Evolutionary conservation across 208 protist species (phyloP).

Genomic region (Trypanosoma cruzi): DNA sequence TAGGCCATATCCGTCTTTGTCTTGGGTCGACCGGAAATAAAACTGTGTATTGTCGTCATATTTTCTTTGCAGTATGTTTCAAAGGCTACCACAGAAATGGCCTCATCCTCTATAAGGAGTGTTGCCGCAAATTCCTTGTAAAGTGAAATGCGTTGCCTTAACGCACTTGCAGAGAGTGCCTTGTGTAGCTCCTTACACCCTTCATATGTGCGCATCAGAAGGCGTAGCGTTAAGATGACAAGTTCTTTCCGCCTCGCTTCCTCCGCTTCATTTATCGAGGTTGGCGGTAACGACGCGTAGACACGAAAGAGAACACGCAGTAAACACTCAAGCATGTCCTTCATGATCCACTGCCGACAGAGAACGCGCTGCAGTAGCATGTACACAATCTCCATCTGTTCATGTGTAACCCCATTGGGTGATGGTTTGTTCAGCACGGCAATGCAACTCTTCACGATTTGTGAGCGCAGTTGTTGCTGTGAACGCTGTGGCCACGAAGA

Average conservation of each 20-base stretch:
- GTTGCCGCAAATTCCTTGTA: conserved; percentile 65
- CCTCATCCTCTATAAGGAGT: conserved; percentile 40
- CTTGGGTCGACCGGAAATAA: conserved; percentile 74
- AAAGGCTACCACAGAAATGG: conserved; percentile 48
- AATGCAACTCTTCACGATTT: conserved; percentile 78
- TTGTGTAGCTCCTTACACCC: conserved; percentile 71
- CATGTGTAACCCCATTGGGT: conserved; percentile 47
- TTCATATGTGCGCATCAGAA: conserved; percentile 60
- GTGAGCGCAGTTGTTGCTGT: conserved; percentile 62
- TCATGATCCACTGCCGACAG: conserved; percentile 58
- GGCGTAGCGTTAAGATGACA: conserved; percentile 61
- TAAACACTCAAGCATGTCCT: conserved; percentile 73
- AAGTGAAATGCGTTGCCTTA: conserved; percentile 76
- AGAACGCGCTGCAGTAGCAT: conserved; percentile 53
- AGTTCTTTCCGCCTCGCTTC: conserved; percentile 42
- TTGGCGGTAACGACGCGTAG: conserved; percentile 56
- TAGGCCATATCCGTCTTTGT: conserved; percentile 68
- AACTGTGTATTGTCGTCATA: conserved; percentile 48
- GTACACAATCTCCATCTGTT: conserved; percentile 61
- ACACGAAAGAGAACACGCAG: conserved; percentile 71
- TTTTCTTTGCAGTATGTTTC: conserved; percentile 57
- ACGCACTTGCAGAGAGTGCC: conserved; percentile 62
- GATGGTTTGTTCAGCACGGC: conserved; percentile 71
- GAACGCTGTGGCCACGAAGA: conserved; percentile 58
- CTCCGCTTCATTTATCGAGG: conserved; percentile 61